Conservation (phyloP, 1,139 yeast species). For the Insectozyma bohioensis region DNA sequence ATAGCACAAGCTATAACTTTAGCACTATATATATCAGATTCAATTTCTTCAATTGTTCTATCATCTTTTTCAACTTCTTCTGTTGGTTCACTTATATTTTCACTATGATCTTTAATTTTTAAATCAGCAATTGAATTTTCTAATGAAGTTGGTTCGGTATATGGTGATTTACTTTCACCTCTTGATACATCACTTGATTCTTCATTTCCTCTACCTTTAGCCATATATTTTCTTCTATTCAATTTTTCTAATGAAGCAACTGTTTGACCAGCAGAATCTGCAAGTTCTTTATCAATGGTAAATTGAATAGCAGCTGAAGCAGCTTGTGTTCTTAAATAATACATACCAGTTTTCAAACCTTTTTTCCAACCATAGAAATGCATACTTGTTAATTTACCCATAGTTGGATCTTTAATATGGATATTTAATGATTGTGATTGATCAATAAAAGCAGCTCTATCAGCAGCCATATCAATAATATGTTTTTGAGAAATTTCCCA, state of each 20-base stretch:
- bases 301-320: conserved; percentile 64
- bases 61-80: conserved; percentile 17
- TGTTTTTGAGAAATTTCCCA: conserved; percentile 62
- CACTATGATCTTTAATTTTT: conserved; percentile 24
- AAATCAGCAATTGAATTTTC: conserved; percentile 50
- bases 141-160: conserved; percentile 51
- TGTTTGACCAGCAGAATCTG: conserved; percentile 45
- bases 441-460: conserved; percentile 58
- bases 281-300: conserved; percentile 48
- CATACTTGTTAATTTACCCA: conserved; percentile 59
- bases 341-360: conserved; percentile 65
- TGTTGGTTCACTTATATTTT: background rate
- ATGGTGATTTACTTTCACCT: conserved; percentile 26
- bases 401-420: conserved; percentile 54
- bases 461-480: conserved; percentile 61
- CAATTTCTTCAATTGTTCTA: conserved; percentile 22
- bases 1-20: conserved; percentile 96
- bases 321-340: conserved; percentile 61
- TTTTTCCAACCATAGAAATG: conserved; percentile 65
- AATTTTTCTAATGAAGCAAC: conserved; percentile 57
- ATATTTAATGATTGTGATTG: conserved; percentile 63
- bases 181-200: conserved; percentile 28
- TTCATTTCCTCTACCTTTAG: conserved; percentile 23
- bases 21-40: conserved; percentile 80
- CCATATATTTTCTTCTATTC: conserved; percentile 51